Evolutionary conservation across 441 rosid genomes (phyloP).

Genomic region (Pelargonium australe): DNA sequence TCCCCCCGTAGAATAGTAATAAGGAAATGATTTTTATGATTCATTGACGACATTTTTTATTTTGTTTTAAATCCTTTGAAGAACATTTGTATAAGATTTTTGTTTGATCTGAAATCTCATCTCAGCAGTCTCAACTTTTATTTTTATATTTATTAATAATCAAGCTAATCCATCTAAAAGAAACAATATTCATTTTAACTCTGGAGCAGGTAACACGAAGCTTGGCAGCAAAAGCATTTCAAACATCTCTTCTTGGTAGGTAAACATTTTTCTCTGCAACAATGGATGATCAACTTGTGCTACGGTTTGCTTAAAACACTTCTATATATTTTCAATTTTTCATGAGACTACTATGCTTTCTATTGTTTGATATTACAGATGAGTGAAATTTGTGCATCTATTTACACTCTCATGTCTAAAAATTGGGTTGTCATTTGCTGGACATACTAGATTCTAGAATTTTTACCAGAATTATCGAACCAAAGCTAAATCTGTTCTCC

Average conservation of each 20-base stretch:
- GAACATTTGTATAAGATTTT: no score
- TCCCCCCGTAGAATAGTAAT: no score
- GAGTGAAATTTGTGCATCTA: no score
- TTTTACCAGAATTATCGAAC: no score
- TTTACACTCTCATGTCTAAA: no score
- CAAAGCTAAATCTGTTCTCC: no score
- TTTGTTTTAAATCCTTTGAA: no score
- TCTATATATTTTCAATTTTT: background rate
- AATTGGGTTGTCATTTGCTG: no score
- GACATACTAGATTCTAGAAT: no score
- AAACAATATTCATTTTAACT: background rate
- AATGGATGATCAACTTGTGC: constrained; percentile 71
- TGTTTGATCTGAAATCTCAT: background rate
- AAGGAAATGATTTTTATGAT: no score
- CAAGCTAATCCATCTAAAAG: background rate
- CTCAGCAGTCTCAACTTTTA: background rate
- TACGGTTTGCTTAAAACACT: constrained; percentile 30
- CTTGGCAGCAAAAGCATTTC: constrained; percentile 85
- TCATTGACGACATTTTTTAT: no score
- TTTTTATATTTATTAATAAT: background rate
- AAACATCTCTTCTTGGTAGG: constrained; percentile 71
- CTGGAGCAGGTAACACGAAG: constrained; percentile 67
- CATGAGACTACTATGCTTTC: background rate
- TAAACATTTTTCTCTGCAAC: constrained; percentile 74
- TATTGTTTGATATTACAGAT: background rate